A percentile compares a stretch with the other conserved stretches of the same genome.
phyloP scores from a whole-genome alignment of 2,329 filamentous ascomycete genomes.

The Pleurostoma richardsiae region DNA sequence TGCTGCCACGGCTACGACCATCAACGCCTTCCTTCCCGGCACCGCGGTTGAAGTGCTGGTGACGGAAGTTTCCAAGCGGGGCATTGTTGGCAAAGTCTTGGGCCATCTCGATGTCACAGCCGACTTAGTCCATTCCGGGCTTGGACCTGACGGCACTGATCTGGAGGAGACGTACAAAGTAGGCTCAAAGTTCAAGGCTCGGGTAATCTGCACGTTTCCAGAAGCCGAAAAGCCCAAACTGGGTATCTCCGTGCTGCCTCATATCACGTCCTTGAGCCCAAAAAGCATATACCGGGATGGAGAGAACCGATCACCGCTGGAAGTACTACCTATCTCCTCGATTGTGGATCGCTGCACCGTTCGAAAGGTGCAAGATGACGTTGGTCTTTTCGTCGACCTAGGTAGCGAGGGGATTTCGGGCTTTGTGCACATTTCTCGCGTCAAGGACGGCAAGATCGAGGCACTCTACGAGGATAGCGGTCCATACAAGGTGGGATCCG shows the following conservation, averaged over 20 bases:
- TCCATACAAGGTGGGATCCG: constrained; percentile 70
- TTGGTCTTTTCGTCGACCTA: constrained; percentile 77
- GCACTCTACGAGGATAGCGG: constrained; percentile 72
- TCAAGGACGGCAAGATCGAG: constrained; percentile 88
- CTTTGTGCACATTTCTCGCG: constrained; percentile 90
- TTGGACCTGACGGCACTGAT: constrained; percentile 62
- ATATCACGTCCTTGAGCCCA: constrained; percentile 61
- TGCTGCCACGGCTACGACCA: constrained; percentile 73
- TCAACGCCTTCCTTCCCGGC: constrained; percentile 87
- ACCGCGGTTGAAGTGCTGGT: constrained; percentile 84
- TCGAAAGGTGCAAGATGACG: constrained; percentile 69
- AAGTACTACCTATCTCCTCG: constrained; percentile 65
- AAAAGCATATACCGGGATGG: constrained; percentile 37
- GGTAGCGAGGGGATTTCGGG: constrained; percentile 65
- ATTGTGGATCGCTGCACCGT: constrained; percentile 75
- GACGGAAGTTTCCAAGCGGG: constrained; percentile 66
- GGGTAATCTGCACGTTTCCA: constrained; percentile 85
- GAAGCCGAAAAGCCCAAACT: constrained; percentile 74
- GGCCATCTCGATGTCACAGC: constrained; percentile 87
- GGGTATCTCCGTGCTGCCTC: constrained; percentile 83
- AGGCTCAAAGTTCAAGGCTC: constrained; percentile 77
- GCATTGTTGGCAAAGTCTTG: constrained; percentile 86
- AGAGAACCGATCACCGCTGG: constrained; percentile 42
- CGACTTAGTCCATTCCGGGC: constrained; percentile 83
- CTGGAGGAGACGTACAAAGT: constrained; percentile 75